Conservation (phyloP, 2,329 filamentous ascomycete genomes). For the Fusarium brachygibbosum region DNA sequence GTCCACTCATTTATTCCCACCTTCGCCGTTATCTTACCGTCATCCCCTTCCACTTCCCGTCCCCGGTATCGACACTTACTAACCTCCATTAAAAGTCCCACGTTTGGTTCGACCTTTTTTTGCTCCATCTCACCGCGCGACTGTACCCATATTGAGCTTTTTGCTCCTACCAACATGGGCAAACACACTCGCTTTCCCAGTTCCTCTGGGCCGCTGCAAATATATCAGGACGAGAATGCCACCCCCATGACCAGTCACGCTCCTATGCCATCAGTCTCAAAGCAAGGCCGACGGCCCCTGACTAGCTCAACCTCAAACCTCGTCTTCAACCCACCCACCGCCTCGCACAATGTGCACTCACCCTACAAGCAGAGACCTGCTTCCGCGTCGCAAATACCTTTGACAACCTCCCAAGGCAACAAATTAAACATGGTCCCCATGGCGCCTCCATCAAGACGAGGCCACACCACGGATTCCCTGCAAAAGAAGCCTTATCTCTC, state of each 20-base stretch:
- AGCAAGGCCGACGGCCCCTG: constrained; percentile 63
- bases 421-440: constrained; percentile 77
- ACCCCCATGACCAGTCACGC: constrained; percentile 68
- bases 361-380: constrained; percentile 76
- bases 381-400: constrained; percentile 72
- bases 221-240: constrained; percentile 66
- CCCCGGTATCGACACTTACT: constrained; percentile 39
- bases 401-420: constrained; percentile 66
- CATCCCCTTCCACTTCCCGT: constrained; percentile 39
- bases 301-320: constrained; percentile 71
- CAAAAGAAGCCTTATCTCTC: constrained; percentile 75
- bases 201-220: constrained; percentile 63
- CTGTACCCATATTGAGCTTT: constrained; percentile 34
- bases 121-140: constrained; percentile 16
- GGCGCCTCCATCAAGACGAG: constrained; percentile 70
- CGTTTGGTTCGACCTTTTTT: constrained; percentile 27
- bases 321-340: constrained; percentile 73
- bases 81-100: constrained; percentile 35
- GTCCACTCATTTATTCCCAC: constrained; percentile 44
- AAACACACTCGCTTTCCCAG: constrained; percentile 63
- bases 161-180: constrained; percentile 64
- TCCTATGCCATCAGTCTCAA: constrained; percentile 67
- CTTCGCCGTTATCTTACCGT: constrained; percentile 39
- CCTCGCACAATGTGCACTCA: constrained; percentile 70
- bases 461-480: constrained; percentile 74